Conservation (phyloP, 2,329 filamentous ascomycete species). For the Massarina eburnea region DNA sequence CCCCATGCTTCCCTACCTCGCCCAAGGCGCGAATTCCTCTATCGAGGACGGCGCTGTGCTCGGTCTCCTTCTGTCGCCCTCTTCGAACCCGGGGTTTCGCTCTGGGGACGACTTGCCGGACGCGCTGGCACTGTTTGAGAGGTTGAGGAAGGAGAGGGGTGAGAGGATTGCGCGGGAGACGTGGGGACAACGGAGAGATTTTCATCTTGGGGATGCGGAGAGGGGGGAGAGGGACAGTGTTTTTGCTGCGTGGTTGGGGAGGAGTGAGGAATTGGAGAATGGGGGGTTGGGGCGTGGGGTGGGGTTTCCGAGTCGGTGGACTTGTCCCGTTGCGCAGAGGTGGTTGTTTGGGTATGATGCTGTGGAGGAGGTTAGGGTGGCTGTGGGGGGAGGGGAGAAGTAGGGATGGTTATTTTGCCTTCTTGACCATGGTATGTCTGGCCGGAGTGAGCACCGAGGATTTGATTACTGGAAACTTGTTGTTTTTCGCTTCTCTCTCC, state of each 20-base stretch:
- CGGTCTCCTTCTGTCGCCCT: constrained; percentile 53
- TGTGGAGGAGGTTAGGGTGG: constrained; percentile 16
- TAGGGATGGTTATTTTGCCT: neutral
- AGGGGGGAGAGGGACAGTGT: constrained; percentile 58
- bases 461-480: neutral
- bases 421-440: neutral
- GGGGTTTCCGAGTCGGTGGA: constrained; percentile 61
- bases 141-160: constrained; percentile 48
- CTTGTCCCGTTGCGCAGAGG: constrained; percentile 27
- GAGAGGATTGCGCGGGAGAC: constrained; percentile 62
- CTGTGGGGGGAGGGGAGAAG: neutral
- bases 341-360: constrained; percentile 34
- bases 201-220: constrained; percentile 50
- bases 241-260: constrained; percentile 54
- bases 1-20: constrained; percentile 29
- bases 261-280: constrained; percentile 45
- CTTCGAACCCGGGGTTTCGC: neutral
- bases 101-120: constrained; percentile 30
- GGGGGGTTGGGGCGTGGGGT: constrained; percentile 50
- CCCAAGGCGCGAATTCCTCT: constrained; percentile 60
- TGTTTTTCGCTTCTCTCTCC: neutral
- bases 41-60: constrained; percentile 68
- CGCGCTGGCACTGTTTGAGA: constrained; percentile 47
- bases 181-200: constrained; percentile 51
- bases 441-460: no score